Base-by-base conservation (phyloP, 192 early-diverging fungal species). In the Podila minutissima region DNA sequence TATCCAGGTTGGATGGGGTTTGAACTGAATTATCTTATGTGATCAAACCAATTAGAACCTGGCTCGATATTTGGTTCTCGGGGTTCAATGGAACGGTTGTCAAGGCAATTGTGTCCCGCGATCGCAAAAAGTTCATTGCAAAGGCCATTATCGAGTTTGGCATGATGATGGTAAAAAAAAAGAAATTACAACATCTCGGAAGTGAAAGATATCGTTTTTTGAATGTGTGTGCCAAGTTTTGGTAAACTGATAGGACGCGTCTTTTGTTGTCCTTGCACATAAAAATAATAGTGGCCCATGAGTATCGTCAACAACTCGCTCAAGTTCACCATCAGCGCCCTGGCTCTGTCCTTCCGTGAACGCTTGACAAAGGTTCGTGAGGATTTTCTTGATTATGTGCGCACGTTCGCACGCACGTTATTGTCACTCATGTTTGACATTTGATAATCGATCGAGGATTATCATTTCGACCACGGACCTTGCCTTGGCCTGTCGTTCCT, bases 91-190 rank as follows among this genome's bases (percentile, higher is more conserved):
- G 94, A 26, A 78, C 86, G 61, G 92, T 95, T 33, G 94, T 95
- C 70, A 93, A 92, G 62, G 88, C 94, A 1, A 88, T 95, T 67
- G 89, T 91, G 28, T 92, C 91, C n/a, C 84, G 91, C 33, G 82
- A 91, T 63, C 85, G 86, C 26, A 85, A 87, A 59, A 69, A 79
- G 60, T 92, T 92, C 64, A 89, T 90, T 66, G 85, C 89, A 31
- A 86, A 87, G 35, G 89, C 86, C 19, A 85, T 91, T 31, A 66
- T 90, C 24, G 90, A 91, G 79, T 92, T 92, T 87, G 93, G 88
- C 3, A 70, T 88, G 24, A 90, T 90, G 89, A 89, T 90, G 88
- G 86, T 88, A 83, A 63, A 55, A 5, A 20, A 3, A 51, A 51
- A 3, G 7, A 51, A 51, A 51, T 37, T 10, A 46, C 41, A 17